phyloP scores from a whole-genome alignment of 805 yeast species.

The Saccharomycopsis sp. region DNA sequence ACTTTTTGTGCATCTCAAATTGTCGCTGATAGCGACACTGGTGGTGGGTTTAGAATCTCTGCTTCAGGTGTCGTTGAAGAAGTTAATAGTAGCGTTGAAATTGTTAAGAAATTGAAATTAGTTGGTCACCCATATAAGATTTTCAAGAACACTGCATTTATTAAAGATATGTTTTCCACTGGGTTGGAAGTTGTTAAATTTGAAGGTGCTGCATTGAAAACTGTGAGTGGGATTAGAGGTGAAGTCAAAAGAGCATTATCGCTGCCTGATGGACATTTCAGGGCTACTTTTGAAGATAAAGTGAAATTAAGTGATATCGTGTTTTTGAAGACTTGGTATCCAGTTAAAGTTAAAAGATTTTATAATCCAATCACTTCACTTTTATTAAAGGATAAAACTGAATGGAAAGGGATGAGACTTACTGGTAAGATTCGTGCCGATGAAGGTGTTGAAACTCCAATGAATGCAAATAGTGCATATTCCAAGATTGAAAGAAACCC shows the following conservation, averaged over 20 bases:
- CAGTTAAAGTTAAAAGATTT: constrained; percentile 81
- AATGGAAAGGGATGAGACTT: constrained; percentile 95
- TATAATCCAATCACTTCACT: constrained; percentile 95
- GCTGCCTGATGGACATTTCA: constrained; percentile 89
- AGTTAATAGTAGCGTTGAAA: constrained; percentile 82
- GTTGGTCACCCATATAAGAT: constrained; percentile 94
- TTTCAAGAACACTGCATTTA: constrained; percentile 92
- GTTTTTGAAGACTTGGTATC: constrained; percentile 93
- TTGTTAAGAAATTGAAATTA: constrained; percentile 89
- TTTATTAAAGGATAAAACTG: constrained; percentile 63
- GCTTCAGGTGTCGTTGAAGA: constrained; percentile 97
- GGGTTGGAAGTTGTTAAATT: constrained; percentile 94
- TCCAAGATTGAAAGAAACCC: constrained; percentile 75
- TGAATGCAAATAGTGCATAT: constrained; percentile 44
- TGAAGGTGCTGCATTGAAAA: constrained; percentile 95
- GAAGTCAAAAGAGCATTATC: constrained; percentile 93
- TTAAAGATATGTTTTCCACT: constrained; percentile 92
- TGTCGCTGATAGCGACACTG: constrained; percentile 75
- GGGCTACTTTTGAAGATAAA: constrained; percentile 97
- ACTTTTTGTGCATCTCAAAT: constrained; percentile 94
- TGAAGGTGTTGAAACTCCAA: constrained; percentile 56
- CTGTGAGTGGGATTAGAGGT: constrained; percentile 96
- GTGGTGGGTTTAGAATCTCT: constrained; percentile 87
- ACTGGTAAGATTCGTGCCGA: constrained; percentile 92
- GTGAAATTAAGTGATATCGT: constrained; percentile 84